Conservation (phyloP, 148 eudicot genomes). For the Diospyros lotus region DNA sequence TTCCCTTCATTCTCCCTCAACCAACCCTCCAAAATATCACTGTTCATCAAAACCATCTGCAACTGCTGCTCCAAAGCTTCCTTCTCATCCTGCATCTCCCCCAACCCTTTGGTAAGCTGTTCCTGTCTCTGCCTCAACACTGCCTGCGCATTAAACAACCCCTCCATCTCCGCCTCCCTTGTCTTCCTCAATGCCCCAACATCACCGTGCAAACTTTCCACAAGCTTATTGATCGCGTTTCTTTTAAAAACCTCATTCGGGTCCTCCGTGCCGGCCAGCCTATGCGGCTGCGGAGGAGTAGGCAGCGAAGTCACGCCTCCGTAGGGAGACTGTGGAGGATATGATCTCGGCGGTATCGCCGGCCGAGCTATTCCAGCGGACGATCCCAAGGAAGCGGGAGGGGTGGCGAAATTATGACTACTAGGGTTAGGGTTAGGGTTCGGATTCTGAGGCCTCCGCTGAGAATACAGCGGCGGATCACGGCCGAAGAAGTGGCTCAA, state of each 20-base stretch:
- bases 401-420: background rate
- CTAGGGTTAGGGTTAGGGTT: slow-evolving; percentile 7
- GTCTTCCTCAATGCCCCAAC: slow-evolving; percentile 62
- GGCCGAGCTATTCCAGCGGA: slow-evolving; percentile 27
- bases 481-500: slow-evolving; percentile 47
- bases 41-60: slow-evolving; percentile 76
- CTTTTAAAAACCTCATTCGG: slow-evolving; percentile 67
- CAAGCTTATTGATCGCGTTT: slow-evolving; percentile 68
- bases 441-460: slow-evolving; percentile 26
- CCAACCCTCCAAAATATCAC: slow-evolving; percentile 81
- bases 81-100: slow-evolving; percentile 77
- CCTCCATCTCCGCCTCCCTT: slow-evolving; percentile 83
- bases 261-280: slow-evolving; percentile 43
- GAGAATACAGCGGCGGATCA: slow-evolving; percentile 86
- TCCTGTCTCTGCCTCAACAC: slow-evolving; percentile 60
- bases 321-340: slow-evolving; percentile 54
- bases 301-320: slow-evolving; percentile 31
- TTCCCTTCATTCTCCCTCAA: slow-evolving; percentile 72
- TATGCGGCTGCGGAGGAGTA: slow-evolving; percentile 22
- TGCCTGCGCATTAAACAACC: slow-evolving; percentile 57
- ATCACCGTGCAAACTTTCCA: slow-evolving; percentile 63
- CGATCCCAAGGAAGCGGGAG: background rate
- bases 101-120: slow-evolving; percentile 48
- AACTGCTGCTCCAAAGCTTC: slow-evolving; percentile 80
- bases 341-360: slow-evolving; percentile 39